A percentile compares a stretch with the other conserved stretches of the same genome.
Evolutionary conservation across 768 basidiomycete genomes (phyloP).

Genomic region (Cubamyces sp.): DNA sequence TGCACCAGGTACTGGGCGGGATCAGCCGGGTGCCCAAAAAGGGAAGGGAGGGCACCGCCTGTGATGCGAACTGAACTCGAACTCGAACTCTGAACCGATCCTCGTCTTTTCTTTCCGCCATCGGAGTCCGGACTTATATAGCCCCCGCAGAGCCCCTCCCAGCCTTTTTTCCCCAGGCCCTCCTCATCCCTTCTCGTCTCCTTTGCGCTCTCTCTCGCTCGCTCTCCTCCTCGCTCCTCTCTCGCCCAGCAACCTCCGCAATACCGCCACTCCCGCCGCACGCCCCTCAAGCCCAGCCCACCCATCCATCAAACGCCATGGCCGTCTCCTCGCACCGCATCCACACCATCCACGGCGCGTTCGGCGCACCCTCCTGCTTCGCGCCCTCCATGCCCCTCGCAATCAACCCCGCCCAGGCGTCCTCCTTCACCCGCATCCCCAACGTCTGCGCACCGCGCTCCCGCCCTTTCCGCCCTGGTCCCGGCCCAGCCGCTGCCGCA

Average conservation of each 20-base stretch:
- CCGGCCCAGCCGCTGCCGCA: slow-evolving; percentile 20
- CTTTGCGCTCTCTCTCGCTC: background rate
- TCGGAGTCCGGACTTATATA: background rate
- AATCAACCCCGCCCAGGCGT: slow-evolving; percentile 24
- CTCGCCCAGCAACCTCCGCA: background rate
- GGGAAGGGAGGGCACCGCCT: slow-evolving; percentile 7
- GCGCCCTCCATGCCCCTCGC: slow-evolving; percentile 2
- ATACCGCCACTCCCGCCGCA: background rate
- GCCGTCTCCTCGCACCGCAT: slow-evolving; percentile 29
- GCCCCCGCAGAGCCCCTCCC: background rate
- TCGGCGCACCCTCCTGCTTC: slow-evolving; percentile 23
- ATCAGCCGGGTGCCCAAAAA: slow-evolving; percentile 5
- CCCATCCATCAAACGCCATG: slow-evolving; percentile 6
- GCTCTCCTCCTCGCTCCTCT: background rate
- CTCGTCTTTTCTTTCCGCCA: slow-evolving; percentile 1
- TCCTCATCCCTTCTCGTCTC: slow-evolving; percentile 2
- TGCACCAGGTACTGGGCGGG: background rate
- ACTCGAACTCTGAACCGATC: background rate
- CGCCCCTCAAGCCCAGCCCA: background rate
- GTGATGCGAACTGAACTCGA: background rate
- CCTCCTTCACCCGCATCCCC: slow-evolving; percentile 29
- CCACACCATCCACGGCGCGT: slow-evolving; percentile 27
- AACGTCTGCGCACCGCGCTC: slow-evolving; percentile 27
- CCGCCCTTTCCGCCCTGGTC: slow-evolving; percentile 20
- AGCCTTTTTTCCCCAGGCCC: background rate